phyloP scores from a whole-genome alignment of 2,329 filamentous ascomycete species.

The Lachnellula suecica region DNA sequence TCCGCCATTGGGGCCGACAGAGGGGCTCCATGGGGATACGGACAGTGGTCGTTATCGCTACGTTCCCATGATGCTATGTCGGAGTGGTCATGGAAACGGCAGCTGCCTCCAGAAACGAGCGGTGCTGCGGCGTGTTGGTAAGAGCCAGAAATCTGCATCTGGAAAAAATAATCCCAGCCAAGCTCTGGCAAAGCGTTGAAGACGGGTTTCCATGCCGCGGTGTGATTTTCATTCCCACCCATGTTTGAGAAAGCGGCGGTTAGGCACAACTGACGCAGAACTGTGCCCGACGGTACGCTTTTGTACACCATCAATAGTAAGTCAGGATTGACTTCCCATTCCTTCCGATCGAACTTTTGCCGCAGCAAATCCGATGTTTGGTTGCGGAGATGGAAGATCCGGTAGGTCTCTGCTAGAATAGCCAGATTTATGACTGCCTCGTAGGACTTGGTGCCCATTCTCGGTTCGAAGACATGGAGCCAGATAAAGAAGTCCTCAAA shows the following conservation, averaged over 20 bases:
- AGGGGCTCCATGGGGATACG: background rate
- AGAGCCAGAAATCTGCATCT: background rate
- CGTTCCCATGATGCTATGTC: constrained; percentile 2
- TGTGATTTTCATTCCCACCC: background rate
- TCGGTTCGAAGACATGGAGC: constrained; percentile 8
- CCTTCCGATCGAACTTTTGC: background rate
- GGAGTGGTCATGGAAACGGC: constrained; percentile 5
- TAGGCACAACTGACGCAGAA: constrained; percentile 5
- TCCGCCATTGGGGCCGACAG: background rate
- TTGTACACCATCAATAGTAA: constrained; percentile 7
- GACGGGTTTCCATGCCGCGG: background rate
- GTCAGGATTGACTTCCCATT: constrained; percentile 3
- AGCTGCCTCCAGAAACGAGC: background rate
- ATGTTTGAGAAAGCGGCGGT: background rate
- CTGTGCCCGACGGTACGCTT: constrained; percentile 2
- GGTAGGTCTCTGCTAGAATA: constrained; percentile 5
- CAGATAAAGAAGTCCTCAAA: constrained; percentile 13
- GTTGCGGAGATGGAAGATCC: constrained; percentile 9
- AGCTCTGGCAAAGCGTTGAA: constrained; percentile 2
- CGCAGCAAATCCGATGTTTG: constrained; percentile 9
- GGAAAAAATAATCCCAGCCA: constrained; percentile 10
- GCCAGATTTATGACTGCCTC: constrained; percentile 5
- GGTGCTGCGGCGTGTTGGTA: background rate
- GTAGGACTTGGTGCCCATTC: background rate
- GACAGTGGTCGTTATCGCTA: background rate